A percentile compares a stretch with the other conserved stretches of the same genome.
These are phyloP conservation scores for Penicillium lagena DNA, from an alignment of 495 filamentous ascomycete species.

Conservation along the genomic window DNA sequence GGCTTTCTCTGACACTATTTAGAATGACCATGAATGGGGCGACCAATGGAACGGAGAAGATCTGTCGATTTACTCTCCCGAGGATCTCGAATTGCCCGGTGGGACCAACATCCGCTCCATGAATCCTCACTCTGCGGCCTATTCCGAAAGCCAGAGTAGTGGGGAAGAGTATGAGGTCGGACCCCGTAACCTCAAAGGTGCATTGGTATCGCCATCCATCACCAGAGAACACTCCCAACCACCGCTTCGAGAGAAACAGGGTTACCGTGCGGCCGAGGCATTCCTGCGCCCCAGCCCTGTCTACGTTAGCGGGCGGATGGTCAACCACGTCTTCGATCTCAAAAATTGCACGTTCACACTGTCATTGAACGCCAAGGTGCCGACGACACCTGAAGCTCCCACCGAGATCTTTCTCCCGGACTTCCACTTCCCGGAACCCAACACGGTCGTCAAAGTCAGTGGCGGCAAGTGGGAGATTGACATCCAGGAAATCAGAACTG, in stretches of 20 bases:
- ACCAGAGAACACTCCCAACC: constrained; percentile 47
- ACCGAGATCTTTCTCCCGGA: constrained; percentile 86
- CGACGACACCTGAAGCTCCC: constrained; percentile 52
- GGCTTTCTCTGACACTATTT: constrained; percentile 1
- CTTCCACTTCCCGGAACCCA: constrained; percentile 80
- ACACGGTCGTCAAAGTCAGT: constrained; percentile 63
- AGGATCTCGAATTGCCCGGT: constrained; percentile 65
- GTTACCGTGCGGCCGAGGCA: constrained; percentile 86
- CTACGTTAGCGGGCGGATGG: constrained; percentile 59
- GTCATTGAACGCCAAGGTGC: constrained; percentile 47
- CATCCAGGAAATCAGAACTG: constrained; percentile 57
- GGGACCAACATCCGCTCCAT: constrained; percentile 14
- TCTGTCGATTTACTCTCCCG: constrained; percentile 77
- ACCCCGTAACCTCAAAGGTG: constrained; percentile 65
- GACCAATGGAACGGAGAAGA: constrained; percentile 98
- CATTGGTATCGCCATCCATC: constrained; percentile 66
- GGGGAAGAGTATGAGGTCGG: constrained; percentile 52
- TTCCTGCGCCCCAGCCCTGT: constrained; percentile 84
- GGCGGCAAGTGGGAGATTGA: constrained; percentile 87
- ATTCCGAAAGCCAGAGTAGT: constrained; percentile 49
- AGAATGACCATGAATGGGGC: constrained; percentile 85
- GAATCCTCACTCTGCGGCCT: constrained; percentile 50
- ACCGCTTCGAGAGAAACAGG: constrained; percentile 50
- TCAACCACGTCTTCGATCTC: constrained; percentile 71
- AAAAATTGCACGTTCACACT: constrained; percentile 67